Evolutionary conservation across 768 basidiomycete genomes (phyloP).

Genomic region (Collybia mongolica): DNA sequence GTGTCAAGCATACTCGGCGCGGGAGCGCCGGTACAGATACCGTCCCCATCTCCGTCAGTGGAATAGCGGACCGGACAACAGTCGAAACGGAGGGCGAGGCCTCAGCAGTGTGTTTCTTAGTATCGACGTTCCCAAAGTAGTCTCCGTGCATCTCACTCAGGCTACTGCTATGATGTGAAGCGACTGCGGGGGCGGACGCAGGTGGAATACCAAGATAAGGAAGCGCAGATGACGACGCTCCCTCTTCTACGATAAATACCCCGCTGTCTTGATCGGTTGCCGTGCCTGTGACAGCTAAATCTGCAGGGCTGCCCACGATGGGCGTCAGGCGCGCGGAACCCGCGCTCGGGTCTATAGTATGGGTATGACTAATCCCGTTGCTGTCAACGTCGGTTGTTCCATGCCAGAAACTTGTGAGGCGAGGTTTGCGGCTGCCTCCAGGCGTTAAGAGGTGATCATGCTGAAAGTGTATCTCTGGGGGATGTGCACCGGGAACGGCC

Average conservation of each 20-base stretch:
- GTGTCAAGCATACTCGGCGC: constrained; percentile 51
- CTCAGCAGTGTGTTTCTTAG: neutral
- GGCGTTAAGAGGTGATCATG: constrained; percentile 40
- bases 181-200: constrained; percentile 5
- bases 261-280: neutral
- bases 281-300: neutral
- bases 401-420: constrained; percentile 74
- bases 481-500: constrained; percentile 63
- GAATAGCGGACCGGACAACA: constrained; percentile 1
- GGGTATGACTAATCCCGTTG: constrained; percentile 1
- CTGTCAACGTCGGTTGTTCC: constrained; percentile 69
- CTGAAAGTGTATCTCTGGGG: constrained; percentile 18
- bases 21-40: constrained; percentile 47
- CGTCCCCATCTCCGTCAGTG: constrained; percentile 14
- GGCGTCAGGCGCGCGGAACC: neutral
- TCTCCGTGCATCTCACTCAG: constrained; percentile 8
- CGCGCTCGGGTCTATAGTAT: neutral
- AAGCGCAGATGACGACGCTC: neutral
- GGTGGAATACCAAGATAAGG: neutral
- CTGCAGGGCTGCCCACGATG: neutral
- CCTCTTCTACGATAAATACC: neutral
- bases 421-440: constrained; percentile 50
- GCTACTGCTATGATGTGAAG: neutral
- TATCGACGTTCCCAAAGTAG: constrained; percentile 10
- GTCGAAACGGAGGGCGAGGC: neutral